Percentiles rank a stretch among this genome's conserved stretches.
phyloP scores from a whole-genome alignment of 768 basidiomycete species.

The Artomyces pyxidatus region DNA sequence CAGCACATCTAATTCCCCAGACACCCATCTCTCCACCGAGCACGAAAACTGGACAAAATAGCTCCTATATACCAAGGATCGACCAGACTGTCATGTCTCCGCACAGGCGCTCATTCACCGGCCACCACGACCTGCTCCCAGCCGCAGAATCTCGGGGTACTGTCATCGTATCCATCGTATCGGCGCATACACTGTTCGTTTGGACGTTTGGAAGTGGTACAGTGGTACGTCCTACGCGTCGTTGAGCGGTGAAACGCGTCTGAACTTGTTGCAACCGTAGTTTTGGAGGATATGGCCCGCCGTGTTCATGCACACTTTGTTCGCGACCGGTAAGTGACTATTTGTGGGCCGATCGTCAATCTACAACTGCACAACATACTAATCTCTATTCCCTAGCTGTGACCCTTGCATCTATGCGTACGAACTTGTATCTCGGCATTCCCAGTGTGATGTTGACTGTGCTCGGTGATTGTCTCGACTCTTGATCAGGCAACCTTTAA shows the following conservation, averaged over 20 bases:
- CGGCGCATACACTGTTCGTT: slow-evolving; percentile 8
- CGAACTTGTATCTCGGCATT: slow-evolving; percentile 33
- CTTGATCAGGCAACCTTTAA: not conserved
- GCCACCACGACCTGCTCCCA: slow-evolving; percentile 5
- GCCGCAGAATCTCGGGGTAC: slow-evolving; percentile 1
- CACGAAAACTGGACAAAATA: too few species aligned
- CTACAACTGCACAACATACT: not conserved
- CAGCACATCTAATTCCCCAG: too few species aligned
- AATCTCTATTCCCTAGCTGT: slow-evolving; percentile 26
- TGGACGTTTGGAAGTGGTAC: slow-evolving; percentile 37
- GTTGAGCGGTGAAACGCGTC: not conserved
- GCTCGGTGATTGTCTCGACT: slow-evolving; percentile 33
- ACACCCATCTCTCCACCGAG: too few species aligned
- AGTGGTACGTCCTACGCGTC: slow-evolving; percentile 24
- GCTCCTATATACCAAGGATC: too few species aligned
- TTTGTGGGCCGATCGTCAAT: too few species aligned
- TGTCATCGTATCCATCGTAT: slow-evolving; percentile 4
- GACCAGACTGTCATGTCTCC: too few species aligned
- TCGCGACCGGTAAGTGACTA: slow-evolving; percentile 38
- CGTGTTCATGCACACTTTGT: slow-evolving; percentile 50
- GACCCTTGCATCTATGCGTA: slow-evolving; percentile 34
- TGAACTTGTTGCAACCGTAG: slow-evolving; percentile 11
- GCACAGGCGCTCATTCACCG: not conserved
- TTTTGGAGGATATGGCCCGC: slow-evolving; percentile 65
- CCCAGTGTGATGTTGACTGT: slow-evolving; percentile 54